Conservation (phyloP, 345 rosid genomes). For the Mangifera indica region DNA sequence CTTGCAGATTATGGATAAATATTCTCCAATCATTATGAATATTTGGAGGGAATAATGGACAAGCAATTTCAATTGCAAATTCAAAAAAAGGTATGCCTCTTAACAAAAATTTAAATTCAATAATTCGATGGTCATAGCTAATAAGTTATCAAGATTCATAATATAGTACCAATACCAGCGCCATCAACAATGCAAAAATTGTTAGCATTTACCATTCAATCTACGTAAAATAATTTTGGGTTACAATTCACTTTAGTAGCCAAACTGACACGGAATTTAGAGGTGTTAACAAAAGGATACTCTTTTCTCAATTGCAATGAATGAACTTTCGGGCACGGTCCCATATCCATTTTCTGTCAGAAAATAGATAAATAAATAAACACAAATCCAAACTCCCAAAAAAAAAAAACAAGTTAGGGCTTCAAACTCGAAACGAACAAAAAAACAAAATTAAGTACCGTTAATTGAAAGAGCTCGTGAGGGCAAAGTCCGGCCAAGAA, state of each 20-base stretch:
- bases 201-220: not conserved
- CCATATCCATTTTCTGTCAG: slow-evolving; percentile 99
- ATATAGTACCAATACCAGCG: not conserved
- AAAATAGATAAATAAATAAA: not conserved
- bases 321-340: slow-evolving; percentile 99
- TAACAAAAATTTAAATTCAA: not conserved
- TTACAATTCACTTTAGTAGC: not conserved
- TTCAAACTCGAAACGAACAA: not conserved
- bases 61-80: not conserved
- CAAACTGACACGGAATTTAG: not conserved
- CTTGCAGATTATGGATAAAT: not conserved
- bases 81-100: not conserved
- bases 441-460: slow-evolving; percentile 38
- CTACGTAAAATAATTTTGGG: no score
- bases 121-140: not conserved
- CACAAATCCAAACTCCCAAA: not conserved
- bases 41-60: not conserved
- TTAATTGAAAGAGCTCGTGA: slow-evolving; percentile 96
- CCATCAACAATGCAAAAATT: not conserved
- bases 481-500: slow-evolving; percentile 95
- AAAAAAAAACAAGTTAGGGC: not conserved
- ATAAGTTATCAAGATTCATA: not conserved
- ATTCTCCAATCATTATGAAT: not conserved
- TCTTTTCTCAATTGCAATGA: slow-evolving; percentile 95
- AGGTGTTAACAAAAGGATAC: slow-evolving; percentile 51